phyloP scores from a whole-genome alignment of 345 rosid genomes.

The Trapa bicornis region DNA sequence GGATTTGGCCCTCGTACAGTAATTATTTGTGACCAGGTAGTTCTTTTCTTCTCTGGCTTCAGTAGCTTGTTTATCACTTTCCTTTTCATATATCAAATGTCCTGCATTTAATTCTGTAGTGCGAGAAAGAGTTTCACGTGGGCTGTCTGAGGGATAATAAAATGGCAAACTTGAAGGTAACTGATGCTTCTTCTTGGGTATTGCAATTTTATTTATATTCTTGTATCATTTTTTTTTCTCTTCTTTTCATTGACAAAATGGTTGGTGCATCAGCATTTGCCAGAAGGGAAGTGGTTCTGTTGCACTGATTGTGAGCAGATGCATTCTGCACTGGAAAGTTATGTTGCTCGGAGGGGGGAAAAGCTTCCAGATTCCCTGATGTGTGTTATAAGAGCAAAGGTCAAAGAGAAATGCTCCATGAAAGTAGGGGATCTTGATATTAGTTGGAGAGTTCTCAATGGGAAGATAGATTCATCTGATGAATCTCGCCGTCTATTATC shows the following conservation, averaged over 20 bases:
- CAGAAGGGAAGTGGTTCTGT: conserved; percentile 85
- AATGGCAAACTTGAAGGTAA: conserved; percentile 72
- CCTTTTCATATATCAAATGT: conserved; percentile 4
- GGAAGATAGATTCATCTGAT: conserved; percentile 35
- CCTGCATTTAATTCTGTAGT: conserved; percentile 27
- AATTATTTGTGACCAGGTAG: conserved; percentile 89
- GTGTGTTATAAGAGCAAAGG: conserved; percentile 34
- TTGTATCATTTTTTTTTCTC: neutral
- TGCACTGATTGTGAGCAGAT: conserved; percentile 41
- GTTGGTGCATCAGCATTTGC: conserved; percentile 54
- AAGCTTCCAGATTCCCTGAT: conserved; percentile 47
- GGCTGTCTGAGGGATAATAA: conserved; percentile 79
- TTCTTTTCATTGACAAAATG: neutral
- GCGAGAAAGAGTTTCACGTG: conserved; percentile 92
- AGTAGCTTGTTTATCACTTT: neutral
- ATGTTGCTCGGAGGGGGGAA: conserved; percentile 54
- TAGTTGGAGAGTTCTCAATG: conserved; percentile 82
- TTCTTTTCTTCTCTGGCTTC: neutral
- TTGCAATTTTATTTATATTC: neutral
- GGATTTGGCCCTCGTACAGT: conserved; percentile 79
- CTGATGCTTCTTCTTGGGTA: conserved; percentile 2
- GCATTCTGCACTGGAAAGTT: conserved; percentile 38
- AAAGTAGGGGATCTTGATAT: conserved; percentile 32
- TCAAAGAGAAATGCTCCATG: conserved; percentile 23
- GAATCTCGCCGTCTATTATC: conserved; percentile 41